Conservation (phyloP, 257 asterid species). For the Thymus mandschuricus region DNA sequence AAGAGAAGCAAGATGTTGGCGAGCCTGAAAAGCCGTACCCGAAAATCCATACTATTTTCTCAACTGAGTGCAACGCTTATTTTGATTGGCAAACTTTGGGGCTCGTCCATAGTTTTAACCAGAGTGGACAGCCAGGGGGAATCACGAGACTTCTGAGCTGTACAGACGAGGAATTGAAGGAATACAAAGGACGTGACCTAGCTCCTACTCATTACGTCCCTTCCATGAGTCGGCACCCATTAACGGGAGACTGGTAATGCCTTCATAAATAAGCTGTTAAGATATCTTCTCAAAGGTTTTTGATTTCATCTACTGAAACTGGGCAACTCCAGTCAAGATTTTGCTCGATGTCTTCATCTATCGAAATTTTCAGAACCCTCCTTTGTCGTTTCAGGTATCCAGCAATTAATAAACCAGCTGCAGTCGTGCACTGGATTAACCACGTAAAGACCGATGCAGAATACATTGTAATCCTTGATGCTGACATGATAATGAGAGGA, state of each 20-base stretch:
- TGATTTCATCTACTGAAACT: too few species aligned
- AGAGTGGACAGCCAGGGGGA: constrained; percentile 92
- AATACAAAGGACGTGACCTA: constrained; percentile 83
- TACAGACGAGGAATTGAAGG: constrained; percentile 84
- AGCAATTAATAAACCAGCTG: constrained; percentile 94
- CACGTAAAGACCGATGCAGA: constrained; percentile 93
- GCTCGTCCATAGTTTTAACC: constrained; percentile 85
- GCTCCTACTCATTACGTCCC: constrained; percentile 98
- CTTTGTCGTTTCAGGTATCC: constrained; percentile 62
- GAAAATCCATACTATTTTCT: constrained; percentile 88
- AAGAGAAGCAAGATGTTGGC: constrained; percentile 45
- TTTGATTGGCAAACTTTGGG: constrained; percentile 99
- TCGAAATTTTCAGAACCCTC: too few species aligned
- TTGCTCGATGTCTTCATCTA: too few species aligned
- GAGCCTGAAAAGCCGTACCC: constrained; percentile 66
- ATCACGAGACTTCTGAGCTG: constrained; percentile 93
- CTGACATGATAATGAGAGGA: constrained; percentile 96
- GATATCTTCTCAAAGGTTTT: too few species aligned
- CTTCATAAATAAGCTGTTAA: constrained; percentile 13
- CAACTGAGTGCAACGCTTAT: constrained; percentile 89
- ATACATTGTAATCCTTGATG: constrained; percentile 81
- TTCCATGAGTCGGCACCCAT: constrained; percentile 97
- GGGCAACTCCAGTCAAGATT: too few species aligned
- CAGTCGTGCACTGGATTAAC: constrained; percentile 95
- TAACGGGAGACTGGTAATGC: constrained; percentile 90